These are phyloP conservation scores for Herpetomonas muscarum DNA, from an alignment of 208 protist genomes.

Conservation along the genomic window DNA sequence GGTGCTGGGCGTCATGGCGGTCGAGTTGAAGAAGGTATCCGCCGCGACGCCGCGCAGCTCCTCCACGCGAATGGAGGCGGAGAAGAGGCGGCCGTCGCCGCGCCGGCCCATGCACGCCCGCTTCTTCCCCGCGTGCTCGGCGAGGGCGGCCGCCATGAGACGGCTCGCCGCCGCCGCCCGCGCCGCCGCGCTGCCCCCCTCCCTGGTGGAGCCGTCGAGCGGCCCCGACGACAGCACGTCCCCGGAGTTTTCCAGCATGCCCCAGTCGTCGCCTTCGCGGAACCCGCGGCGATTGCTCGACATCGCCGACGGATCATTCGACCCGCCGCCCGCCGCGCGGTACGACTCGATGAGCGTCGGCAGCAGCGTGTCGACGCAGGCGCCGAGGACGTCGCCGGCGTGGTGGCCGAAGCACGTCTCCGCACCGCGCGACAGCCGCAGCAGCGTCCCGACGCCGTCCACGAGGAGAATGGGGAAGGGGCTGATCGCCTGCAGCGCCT, in stretches of 20 bases:
- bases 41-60: background rate
- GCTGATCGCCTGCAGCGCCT: slow-evolving; percentile 6
- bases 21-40: background rate
- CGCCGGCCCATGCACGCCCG: background rate
- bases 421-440: slow-evolving; percentile 14
- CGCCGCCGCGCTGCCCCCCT: background rate
- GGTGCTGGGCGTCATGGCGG: too few species aligned
- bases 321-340: background rate
- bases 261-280: background rate
- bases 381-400: slow-evolving; percentile 19
- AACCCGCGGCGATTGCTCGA: background rate
- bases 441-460: slow-evolving; percentile 9
- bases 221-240: background rate
- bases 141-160: background rate
- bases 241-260: background rate
- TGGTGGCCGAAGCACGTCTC: slow-evolving; percentile 30
- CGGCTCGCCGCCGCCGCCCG: too few species aligned
- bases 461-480: slow-evolving; percentile 10
- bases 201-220: background rate
- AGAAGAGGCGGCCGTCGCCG: slow-evolving; percentile 8
- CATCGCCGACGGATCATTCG: background rate
- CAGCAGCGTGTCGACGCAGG: slow-evolving; percentile 29
- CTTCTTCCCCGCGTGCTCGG: background rate
- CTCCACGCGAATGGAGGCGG: background rate
- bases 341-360: background rate